These are phyloP conservation scores for Amylostereum chailletii DNA, from an alignment of 1,284 basidiomycete genomes.

Conservation along the genomic window DNA sequence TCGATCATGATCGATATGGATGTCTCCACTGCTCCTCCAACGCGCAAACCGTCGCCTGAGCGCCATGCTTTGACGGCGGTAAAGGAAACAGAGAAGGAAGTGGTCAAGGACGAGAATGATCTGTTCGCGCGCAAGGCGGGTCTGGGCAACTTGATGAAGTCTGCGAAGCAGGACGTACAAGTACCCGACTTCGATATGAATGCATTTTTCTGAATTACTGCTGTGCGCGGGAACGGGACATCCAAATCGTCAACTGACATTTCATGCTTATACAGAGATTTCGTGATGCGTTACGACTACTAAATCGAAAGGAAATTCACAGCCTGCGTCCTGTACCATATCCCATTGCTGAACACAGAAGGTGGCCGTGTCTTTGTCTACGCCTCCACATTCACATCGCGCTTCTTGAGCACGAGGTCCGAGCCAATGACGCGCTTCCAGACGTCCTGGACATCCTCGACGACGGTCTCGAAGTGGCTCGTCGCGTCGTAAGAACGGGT, in stretches of 20 bases:
- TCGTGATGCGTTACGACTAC: too few species aligned
- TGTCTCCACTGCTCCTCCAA: slow-evolving; percentile 54
- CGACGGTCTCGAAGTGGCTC: slow-evolving; percentile 97
- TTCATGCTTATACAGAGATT: too few species aligned
- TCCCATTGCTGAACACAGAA: slow-evolving; percentile 4
- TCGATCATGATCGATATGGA: slow-evolving; percentile 87
- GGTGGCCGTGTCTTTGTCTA: slow-evolving; percentile 19
- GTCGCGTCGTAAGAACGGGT: slow-evolving; percentile 98
- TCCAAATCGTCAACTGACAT: slow-evolving; percentile 1
- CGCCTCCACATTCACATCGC: slow-evolving; percentile 61
- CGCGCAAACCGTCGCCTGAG: slow-evolving; percentile 44
- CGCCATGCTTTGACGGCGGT: slow-evolving; percentile 5
- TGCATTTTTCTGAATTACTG: slow-evolving; percentile 40
- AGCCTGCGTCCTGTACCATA: too few species aligned
- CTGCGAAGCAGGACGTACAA: slow-evolving; percentile 79
- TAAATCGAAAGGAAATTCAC: too few species aligned
- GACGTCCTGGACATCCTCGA: slow-evolving; percentile 89
- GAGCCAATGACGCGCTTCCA: slow-evolving; percentile 80
- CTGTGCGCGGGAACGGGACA: slow-evolving; percentile 11
- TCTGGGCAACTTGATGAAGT: slow-evolving; percentile 75
- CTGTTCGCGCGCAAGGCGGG: slow-evolving; percentile 60
- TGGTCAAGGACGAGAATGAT: slow-evolving; percentile 45
- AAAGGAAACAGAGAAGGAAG: slow-evolving; percentile 17
- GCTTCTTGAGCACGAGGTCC: slow-evolving; percentile 77
- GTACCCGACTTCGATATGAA: slow-evolving; percentile 84